Evolutionary conservation across 192 early-diverging fungal genomes (phyloP).

Genomic region (Mycoemilia scoparia): DNA sequence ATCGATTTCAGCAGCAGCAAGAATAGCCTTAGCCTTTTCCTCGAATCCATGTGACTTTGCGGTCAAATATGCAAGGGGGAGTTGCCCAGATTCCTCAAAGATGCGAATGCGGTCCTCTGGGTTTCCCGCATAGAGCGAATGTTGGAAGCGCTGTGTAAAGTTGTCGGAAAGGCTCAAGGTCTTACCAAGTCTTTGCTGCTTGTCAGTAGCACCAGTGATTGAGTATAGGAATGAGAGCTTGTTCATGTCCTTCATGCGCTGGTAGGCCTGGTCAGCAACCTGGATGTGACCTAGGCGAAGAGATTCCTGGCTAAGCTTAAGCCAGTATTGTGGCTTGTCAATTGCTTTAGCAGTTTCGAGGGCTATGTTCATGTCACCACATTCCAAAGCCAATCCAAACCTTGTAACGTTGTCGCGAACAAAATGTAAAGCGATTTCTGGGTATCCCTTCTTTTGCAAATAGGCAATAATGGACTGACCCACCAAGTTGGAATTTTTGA

Average conservation of each 20-base stretch:
- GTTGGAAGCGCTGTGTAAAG: slow-evolving; percentile 80
- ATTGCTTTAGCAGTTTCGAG: slow-evolving; percentile 84
- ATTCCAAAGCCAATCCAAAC: slow-evolving; percentile 91
- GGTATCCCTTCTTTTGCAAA: slow-evolving; percentile 97
- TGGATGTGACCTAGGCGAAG: slow-evolving; percentile 69
- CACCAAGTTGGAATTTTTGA: slow-evolving; percentile 86
- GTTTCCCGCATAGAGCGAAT: slow-evolving; percentile 79
- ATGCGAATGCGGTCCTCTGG: slow-evolving; percentile 76
- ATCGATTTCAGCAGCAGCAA: slow-evolving; percentile 50
- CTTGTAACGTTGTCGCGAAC: slow-evolving; percentile 91
- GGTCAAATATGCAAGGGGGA: slow-evolving; percentile 79
- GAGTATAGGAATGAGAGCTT: slow-evolving; percentile 90
- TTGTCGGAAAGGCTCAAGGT: slow-evolving; percentile 76
- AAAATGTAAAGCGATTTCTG: slow-evolving; percentile 97
- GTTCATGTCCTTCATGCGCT: slow-evolving; percentile 81
- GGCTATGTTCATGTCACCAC: slow-evolving; percentile 90
- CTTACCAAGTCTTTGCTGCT: slow-evolving; percentile 86
- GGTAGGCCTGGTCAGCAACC: slow-evolving; percentile 80
- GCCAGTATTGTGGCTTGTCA: slow-evolving; percentile 80
- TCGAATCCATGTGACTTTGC: slow-evolving; percentile 76
- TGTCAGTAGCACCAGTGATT: slow-evolving; percentile 77
- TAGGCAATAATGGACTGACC: slow-evolving; percentile 99
- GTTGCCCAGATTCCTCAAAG: slow-evolving; percentile 73
- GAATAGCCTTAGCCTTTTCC: slow-evolving; percentile 70
- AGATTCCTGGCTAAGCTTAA: slow-evolving; percentile 72